A percentile compares a stretch with the other conserved stretches of the same genome.
These are phyloP conservation scores for Pyrus communis DNA, from an alignment of 306 rosid genomes.

Conservation along the genomic window DNA sequence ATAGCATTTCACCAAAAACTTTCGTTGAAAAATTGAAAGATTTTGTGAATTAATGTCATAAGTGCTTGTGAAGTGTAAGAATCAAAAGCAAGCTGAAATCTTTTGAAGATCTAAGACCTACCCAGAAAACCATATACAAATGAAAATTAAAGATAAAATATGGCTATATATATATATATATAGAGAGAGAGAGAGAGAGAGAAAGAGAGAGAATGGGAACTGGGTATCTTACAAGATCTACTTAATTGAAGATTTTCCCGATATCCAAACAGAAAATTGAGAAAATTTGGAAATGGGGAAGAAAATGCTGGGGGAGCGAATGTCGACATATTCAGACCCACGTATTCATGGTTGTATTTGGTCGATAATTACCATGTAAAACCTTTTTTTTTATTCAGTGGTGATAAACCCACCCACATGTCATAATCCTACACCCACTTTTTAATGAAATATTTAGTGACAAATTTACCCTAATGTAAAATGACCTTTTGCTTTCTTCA, in stretches of 20 bases:
- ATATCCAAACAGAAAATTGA: conserved; percentile 10
- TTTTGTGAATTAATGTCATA: background rate
- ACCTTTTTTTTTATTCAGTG: no score
- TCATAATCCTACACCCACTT: no score
- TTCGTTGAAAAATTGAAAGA: background rate
- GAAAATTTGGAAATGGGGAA: background rate
- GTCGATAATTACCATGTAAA: no score
- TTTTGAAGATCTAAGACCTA: conserved; percentile 32
- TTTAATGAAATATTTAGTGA: no score
- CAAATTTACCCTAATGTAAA: no score
- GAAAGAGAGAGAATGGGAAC: background rate
- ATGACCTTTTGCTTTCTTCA: no score
- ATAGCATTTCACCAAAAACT: background rate
- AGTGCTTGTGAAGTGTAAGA: conserved; percentile 1
- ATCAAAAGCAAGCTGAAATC: conserved; percentile 1
- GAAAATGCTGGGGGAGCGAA: background rate
- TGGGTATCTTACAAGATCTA: conserved; percentile 4
- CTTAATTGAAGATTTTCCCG: conserved; percentile 8
- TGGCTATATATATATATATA: no score
- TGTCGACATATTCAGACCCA: no score
- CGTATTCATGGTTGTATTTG: no score
- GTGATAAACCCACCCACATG: no score
- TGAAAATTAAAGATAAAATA: background rate
- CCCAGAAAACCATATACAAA: conserved; percentile 9
- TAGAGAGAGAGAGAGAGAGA: no score